Evolutionary conservation across 148 eudicot species (phyloP).

Genomic region (Vaccinium myrtillus): DNA sequence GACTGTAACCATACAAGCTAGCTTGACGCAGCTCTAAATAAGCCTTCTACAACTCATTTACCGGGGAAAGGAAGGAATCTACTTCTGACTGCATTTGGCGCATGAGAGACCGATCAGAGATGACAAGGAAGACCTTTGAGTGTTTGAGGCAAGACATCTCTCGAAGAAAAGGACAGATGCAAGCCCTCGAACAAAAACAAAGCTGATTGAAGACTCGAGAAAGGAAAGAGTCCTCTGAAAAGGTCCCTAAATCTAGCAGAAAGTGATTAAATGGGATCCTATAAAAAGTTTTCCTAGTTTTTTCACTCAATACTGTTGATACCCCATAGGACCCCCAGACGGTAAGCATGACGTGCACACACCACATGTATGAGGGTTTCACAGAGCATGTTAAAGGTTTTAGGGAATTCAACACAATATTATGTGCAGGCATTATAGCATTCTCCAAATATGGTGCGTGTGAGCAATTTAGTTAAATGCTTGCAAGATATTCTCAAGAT

Average conservation of each 20-base stretch:
- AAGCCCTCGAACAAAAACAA: not conserved
- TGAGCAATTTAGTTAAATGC: not conserved
- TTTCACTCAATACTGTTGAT: not conserved
- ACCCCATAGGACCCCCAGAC: not conserved
- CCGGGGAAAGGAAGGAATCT: no score
- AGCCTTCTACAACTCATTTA: no score
- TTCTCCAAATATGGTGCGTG: not conserved
- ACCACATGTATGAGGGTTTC: not conserved
- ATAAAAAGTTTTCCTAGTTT: not conserved
- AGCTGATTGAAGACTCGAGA: not conserved
- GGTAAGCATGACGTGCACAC: not conserved
- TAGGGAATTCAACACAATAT: not conserved
- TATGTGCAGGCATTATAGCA: not conserved
- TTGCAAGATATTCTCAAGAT: not conserved
- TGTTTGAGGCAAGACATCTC: not conserved
- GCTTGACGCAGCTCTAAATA: no score
- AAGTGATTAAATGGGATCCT: not conserved
- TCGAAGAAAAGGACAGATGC: not conserved
- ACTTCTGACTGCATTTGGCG: no score
- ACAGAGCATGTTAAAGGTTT: not conserved
- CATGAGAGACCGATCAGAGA: not conserved
- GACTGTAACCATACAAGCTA: not conserved
- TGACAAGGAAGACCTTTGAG: not conserved
- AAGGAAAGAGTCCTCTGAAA: not conserved
- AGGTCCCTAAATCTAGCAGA: not conserved